Conservation (phyloP, 2,329 filamentous ascomycete species). For the Penicillium thymicola region DNA sequence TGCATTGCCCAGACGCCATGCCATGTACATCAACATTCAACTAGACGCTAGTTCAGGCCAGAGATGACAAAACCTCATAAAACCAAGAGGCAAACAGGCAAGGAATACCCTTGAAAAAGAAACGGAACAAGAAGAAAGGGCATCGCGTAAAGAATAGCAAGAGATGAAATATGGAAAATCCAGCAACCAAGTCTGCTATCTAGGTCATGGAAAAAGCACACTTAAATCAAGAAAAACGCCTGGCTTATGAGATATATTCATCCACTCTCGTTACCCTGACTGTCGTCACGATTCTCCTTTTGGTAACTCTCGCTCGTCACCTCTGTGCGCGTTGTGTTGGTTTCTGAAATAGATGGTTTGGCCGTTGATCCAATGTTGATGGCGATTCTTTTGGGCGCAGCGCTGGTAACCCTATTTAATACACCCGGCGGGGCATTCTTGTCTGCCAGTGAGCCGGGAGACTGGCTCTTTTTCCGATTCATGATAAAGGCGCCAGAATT, state of each 20-base stretch:
- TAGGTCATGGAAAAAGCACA: slow-evolving; percentile 12
- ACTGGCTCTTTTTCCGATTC: slow-evolving; percentile 34
- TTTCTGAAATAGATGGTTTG: slow-evolving; percentile 21
- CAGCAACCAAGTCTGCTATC: slow-evolving; percentile 19
- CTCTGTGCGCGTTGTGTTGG: slow-evolving; percentile 14
- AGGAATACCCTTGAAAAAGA: slow-evolving; percentile 4
- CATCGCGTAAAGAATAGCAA: slow-evolving; percentile 15
- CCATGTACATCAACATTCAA: slow-evolving; percentile 21
- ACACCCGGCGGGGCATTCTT: slow-evolving; percentile 22
- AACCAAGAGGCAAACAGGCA: slow-evolving; percentile 11
- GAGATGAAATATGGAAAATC: slow-evolving; percentile 7
- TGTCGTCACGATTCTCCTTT: slow-evolving; percentile 32
- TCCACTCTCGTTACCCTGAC: slow-evolving; percentile 21
- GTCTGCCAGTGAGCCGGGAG: slow-evolving; percentile 26
- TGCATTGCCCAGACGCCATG: slow-evolving; percentile 28
- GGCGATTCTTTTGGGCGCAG: slow-evolving; percentile 39
- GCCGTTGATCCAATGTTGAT: slow-evolving; percentile 37
- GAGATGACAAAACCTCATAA: slow-evolving; percentile 9
- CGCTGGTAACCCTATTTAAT: slow-evolving; percentile 15
- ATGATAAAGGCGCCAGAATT: slow-evolving; percentile 34
- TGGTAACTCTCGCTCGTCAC: slow-evolving; percentile 24
- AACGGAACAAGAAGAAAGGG: slow-evolving; percentile 8
- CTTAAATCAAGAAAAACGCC: slow-evolving; percentile 9
- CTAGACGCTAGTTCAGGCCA: slow-evolving; percentile 7
- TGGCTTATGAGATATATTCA: slow-evolving; percentile 11